Conservation (phyloP, 1,284 basidiomycete species). For the Xerocomus nothofagi region DNA sequence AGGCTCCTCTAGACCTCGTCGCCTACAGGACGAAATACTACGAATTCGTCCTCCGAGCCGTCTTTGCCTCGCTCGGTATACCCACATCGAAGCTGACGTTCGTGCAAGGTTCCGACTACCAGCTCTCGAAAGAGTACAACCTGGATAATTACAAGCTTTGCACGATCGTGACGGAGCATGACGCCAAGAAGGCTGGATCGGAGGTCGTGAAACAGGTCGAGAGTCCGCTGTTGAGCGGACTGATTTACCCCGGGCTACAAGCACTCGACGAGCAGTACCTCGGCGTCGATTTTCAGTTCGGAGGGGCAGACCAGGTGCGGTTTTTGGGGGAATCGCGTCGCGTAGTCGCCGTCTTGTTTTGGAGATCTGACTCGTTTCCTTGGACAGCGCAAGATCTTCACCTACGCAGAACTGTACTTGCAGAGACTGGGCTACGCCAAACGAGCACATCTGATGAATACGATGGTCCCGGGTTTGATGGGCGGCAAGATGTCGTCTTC, state of each 20-base stretch:
- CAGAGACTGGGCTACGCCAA: slow-evolving; percentile 93
- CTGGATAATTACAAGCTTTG: slow-evolving; percentile 93
- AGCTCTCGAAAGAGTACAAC: slow-evolving; percentile 90
- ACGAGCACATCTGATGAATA: slow-evolving; percentile 97
- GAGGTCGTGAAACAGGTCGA: slow-evolving; percentile 99
- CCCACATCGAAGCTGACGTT: slow-evolving; percentile 85
- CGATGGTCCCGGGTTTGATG: slow-evolving; percentile 94
- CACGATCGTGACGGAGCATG: slow-evolving; percentile 90
- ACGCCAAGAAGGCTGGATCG: slow-evolving; percentile 98
- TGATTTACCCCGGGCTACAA: slow-evolving; percentile 96
- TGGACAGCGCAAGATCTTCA: slow-evolving; percentile 95
- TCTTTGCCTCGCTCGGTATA: slow-evolving; percentile 89
- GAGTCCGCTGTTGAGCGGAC: slow-evolving; percentile 84
- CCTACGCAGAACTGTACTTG: slow-evolving; percentile 94
- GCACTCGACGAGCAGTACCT: slow-evolving; percentile 98
- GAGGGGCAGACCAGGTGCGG: slow-evolving; percentile 91
- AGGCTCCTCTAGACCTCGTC: slow-evolving; percentile 95
- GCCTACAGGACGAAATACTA: slow-evolving; percentile 91
- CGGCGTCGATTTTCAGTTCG: slow-evolving; percentile 96
- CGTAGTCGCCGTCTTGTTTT: neutral
- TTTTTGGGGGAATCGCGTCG: neutral
- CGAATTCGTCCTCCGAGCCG: slow-evolving; percentile 75
- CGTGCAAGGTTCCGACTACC: slow-evolving; percentile 90
- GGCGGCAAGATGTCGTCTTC: slow-evolving; percentile 99
- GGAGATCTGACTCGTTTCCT: neutral